Evolutionary conservation across 768 basidiomycete genomes (phyloP).

Genomic region (Mycena alexandri): DNA sequence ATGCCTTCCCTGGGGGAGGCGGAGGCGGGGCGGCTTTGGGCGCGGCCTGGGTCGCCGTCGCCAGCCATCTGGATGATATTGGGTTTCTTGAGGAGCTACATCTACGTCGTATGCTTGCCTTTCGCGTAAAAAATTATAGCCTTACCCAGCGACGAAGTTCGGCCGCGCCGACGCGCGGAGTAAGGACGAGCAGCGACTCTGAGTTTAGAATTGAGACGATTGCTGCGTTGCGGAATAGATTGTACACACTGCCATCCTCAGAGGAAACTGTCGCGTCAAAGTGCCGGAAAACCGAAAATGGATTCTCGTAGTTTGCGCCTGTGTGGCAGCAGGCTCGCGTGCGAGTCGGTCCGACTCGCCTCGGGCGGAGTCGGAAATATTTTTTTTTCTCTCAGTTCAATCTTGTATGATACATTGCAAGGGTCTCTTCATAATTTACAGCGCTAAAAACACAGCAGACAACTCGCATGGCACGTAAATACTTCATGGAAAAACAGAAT

Average conservation of each 20-base stretch:
- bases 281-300: constrained; percentile 46
- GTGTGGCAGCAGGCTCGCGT: constrained; percentile 33
- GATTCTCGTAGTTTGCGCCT: constrained; percentile 45
- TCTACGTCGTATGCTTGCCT: constrained; percentile 3
- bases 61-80: constrained; percentile 65
- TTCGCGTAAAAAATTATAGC: constrained; percentile 22
- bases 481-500: neutral
- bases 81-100: constrained; percentile 53
- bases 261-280: constrained; percentile 35
- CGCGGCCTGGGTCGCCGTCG: constrained; percentile 64
- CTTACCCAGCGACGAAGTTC: constrained; percentile 52
- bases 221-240: constrained; percentile 5
- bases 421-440: neutral
- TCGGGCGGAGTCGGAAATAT: too few species aligned
- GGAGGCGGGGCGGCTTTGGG: constrained; percentile 57
- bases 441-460: neutral
- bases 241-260: constrained; percentile 58
- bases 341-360: too few species aligned
- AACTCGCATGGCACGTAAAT: neutral
- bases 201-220: neutral
- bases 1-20: constrained; percentile 53
- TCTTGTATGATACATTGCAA: neutral
- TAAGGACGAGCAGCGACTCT: constrained; percentile 61
- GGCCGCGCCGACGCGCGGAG: constrained; percentile 59
- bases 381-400: too few species aligned